phyloP scores from a whole-genome alignment of 2,329 filamentous ascomycete species.

The Aspergillus nomiae region DNA sequence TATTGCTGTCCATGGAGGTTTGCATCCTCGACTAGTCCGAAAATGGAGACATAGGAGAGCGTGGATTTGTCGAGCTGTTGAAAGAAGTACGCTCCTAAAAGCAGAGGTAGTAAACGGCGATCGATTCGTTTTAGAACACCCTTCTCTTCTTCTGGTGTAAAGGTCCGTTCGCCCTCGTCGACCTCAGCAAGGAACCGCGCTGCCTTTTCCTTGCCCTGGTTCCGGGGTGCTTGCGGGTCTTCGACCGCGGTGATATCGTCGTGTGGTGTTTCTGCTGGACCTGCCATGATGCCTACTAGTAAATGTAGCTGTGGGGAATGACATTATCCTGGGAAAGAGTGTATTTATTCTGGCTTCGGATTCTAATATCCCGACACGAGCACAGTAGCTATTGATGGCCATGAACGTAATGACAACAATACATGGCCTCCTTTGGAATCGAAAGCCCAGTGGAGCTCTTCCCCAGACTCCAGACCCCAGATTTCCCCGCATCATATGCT shows the following conservation, averaged over 20 bases:
- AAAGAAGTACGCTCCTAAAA: conserved; percentile 60
- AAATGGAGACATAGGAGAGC: conserved; percentile 26
- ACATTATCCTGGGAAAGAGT: not conserved
- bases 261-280: not conserved
- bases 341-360: not conserved
- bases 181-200: conserved; percentile 16
- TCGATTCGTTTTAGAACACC: conserved; percentile 46
- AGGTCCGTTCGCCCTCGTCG: conserved; percentile 23
- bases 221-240: not conserved
- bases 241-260: conserved; percentile 15
- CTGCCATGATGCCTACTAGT: not conserved
- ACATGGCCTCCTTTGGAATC: not conserved
- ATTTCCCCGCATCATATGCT: not conserved
- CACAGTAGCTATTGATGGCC: not conserved
- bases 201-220: conserved; percentile 11
- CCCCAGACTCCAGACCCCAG: not conserved
- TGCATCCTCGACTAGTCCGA: conserved; percentile 50
- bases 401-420: not conserved
- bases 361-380: not conserved
- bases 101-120: conserved; percentile 51
- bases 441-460: not conserved
- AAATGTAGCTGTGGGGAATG: too few relatives aligned
- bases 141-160: conserved; percentile 54
- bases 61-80: conserved; percentile 56
- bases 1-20: conserved; percentile 51